Conservation (phyloP, 2,329 filamentous ascomycete species). For the Botrytis cinerea region DNA sequence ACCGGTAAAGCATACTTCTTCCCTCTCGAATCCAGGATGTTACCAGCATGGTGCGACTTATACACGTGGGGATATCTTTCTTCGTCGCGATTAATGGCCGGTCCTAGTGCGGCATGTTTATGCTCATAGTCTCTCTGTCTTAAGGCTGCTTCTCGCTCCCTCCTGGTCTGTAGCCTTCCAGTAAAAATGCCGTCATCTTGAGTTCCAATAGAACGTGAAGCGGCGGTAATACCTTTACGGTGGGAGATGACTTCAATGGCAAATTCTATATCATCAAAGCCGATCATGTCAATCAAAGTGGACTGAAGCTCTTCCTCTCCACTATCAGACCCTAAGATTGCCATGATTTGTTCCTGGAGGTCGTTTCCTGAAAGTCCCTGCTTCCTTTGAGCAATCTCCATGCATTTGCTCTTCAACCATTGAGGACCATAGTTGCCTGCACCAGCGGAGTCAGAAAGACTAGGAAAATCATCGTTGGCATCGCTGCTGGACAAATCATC, state of each 20-base stretch:
- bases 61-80: conserved; percentile 93
- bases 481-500: conserved; percentile 68
- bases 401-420: conserved; percentile 75
- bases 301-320: conserved; percentile 89
- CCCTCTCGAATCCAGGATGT: conserved; percentile 77
- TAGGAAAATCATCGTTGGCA: conserved; percentile 51
- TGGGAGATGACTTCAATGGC: conserved; percentile 87
- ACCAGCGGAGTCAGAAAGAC: conserved; percentile 33
- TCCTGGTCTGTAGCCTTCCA: conserved; percentile 67
- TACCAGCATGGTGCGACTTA: conserved; percentile 78
- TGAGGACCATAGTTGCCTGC: conserved; percentile 52
- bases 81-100: conserved; percentile 69
- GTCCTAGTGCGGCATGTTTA: conserved; percentile 72
- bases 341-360: conserved; percentile 76
- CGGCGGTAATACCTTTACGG: conserved; percentile 65
- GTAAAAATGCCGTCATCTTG: conserved; percentile 47
- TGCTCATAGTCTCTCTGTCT: conserved; percentile 77
- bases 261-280: conserved; percentile 91
- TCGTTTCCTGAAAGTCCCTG: conserved; percentile 67
- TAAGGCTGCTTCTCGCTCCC: conserved; percentile 78
- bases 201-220: conserved; percentile 42
- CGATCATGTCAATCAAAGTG: conserved; percentile 82
- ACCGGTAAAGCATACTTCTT: conserved; percentile 79
- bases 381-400: conserved; percentile 62
- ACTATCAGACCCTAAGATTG: conserved; percentile 66